These are phyloP conservation scores for Baorangia bicolor DNA, from an alignment of 768 basidiomycete species.

Conservation along the genomic window DNA sequence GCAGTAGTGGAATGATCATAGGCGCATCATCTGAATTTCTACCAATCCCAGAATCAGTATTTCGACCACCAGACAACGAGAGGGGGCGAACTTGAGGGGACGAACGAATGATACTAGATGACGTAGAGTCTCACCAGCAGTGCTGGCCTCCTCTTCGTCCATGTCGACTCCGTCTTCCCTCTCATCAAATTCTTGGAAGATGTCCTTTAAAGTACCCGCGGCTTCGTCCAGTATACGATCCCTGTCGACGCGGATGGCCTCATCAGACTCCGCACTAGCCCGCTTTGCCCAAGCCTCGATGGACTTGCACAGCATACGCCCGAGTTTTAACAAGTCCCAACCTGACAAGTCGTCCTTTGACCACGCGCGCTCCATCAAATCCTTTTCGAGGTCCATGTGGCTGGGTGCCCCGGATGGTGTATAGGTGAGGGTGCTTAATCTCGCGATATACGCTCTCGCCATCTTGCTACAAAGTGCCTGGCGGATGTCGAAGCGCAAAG, in stretches of 20 bases:
- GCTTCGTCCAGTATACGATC: slow-evolving; percentile 69
- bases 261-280: slow-evolving; percentile 27
- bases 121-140: slow-evolving; percentile 60
- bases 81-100: slow-evolving; percentile 50
- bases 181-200: slow-evolving; percentile 70
- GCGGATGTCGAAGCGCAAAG: slow-evolving; percentile 62
- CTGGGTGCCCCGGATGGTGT: slow-evolving; percentile 59
- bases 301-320: slow-evolving; percentile 51
- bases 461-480: slow-evolving; percentile 59
- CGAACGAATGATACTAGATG: slow-evolving; percentile 59
- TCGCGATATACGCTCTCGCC: slow-evolving; percentile 63
- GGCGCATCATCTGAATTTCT: slow-evolving; percentile 48
- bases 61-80: neutral
- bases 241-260: slow-evolving; percentile 34
- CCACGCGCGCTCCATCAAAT: slow-evolving; percentile 73
- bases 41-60: slow-evolving; percentile 11
- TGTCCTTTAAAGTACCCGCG: slow-evolving; percentile 66
- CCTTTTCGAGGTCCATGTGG: slow-evolving; percentile 57
- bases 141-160: slow-evolving; percentile 67
- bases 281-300: slow-evolving; percentile 58
- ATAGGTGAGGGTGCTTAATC: slow-evolving; percentile 51
- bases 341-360: slow-evolving; percentile 63
- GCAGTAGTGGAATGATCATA: slow-evolving; percentile 50
- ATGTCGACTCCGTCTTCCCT: slow-evolving; percentile 53
- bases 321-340: slow-evolving; percentile 65